Percentiles rank a stretch among this genome's conserved stretches.
Conservation (phyloP, 2,329 filamentous ascomycete genomes). For the Emericellopsis atlantica region DNA sequence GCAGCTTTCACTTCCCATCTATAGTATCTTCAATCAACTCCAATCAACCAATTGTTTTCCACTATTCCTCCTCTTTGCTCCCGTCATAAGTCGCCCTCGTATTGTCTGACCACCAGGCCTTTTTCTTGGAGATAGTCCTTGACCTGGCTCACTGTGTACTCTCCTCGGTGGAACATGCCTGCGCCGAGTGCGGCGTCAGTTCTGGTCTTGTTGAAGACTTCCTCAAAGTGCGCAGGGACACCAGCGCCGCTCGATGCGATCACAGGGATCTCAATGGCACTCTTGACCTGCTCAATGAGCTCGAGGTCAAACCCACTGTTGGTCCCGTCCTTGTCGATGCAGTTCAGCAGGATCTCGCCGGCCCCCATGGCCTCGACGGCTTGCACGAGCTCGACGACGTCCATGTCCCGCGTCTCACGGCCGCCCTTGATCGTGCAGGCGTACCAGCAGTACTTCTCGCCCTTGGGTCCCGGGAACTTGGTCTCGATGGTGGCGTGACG, state of each 20-base stretch:
- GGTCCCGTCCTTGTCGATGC: slow-evolving; percentile 92
- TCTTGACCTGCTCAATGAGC: slow-evolving; percentile 79
- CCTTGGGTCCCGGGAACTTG: slow-evolving; percentile 53
- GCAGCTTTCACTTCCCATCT: slow-evolving; percentile 1
- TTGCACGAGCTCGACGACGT: slow-evolving; percentile 75
- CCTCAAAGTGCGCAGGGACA: slow-evolving; percentile 72
- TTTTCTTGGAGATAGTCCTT: slow-evolving; percentile 66
- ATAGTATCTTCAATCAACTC: background rate
- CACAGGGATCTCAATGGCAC: slow-evolving; percentile 78
- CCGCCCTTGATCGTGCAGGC: slow-evolving; percentile 95
- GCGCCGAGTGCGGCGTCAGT: slow-evolving; percentile 91
- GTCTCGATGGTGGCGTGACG: slow-evolving; percentile 67
- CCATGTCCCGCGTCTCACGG: slow-evolving; percentile 83
- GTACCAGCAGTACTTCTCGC: slow-evolving; percentile 86
- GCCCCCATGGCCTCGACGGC: slow-evolving; percentile 94
- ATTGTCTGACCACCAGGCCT: slow-evolving; percentile 67
- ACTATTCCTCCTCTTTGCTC: slow-evolving; percentile 4
- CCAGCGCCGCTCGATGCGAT: slow-evolving; percentile 92
- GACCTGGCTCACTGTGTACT: slow-evolving; percentile 90
- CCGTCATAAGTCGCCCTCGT: slow-evolving; percentile 39
- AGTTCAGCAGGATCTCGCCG: slow-evolving; percentile 91
- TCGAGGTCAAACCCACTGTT: slow-evolving; percentile 93
- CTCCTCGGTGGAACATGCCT: slow-evolving; percentile 93
- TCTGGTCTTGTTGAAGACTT: slow-evolving; percentile 75
- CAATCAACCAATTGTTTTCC: too few relatives aligned